These are phyloP conservation scores for Penicillium tannophilum DNA, from an alignment of 495 filamentous ascomycete species.

Conservation along the genomic window DNA sequence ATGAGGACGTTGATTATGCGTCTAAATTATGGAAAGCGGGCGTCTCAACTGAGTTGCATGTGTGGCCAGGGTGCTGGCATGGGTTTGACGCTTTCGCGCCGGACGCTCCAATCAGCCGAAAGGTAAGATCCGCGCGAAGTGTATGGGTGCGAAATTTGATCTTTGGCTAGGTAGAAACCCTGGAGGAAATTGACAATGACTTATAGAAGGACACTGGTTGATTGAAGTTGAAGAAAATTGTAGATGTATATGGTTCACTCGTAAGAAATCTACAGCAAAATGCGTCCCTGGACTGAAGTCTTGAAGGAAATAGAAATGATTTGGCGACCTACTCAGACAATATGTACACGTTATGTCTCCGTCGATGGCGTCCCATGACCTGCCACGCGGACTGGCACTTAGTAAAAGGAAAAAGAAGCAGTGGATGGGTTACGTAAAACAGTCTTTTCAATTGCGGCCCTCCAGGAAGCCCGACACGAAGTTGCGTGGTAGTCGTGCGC, in stretches of 20 bases:
- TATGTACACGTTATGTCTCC: slow-evolving; percentile 49
- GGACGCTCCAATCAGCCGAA: background rate
- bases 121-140: background rate
- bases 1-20: slow-evolving; percentile 46
- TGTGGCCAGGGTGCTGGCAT: slow-evolving; percentile 53
- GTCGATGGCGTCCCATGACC: slow-evolving; percentile 23
- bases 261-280: background rate
- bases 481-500: slow-evolving; percentile 73
- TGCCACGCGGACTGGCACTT: slow-evolving; percentile 30
- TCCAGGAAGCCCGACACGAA: slow-evolving; percentile 95
- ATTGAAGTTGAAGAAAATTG: background rate
- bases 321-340: slow-evolving; percentile 40
- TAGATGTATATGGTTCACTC: background rate
- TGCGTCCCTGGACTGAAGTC: background rate
- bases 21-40: slow-evolving; percentile 34
- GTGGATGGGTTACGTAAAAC: slow-evolving; percentile 19
- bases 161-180: background rate
- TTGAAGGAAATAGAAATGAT: slow-evolving; percentile 6
- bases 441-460: slow-evolving; percentile 50
- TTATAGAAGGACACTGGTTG: too few relatives aligned
- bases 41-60: slow-evolving; percentile 49
- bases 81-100: slow-evolving; percentile 39
- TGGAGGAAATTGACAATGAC: too few relatives aligned
- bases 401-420: slow-evolving; percentile 25
- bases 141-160: slow-evolving; percentile 6